phyloP scores from a whole-genome alignment of 78 protist species.

The Isochrysis galbana region DNA sequence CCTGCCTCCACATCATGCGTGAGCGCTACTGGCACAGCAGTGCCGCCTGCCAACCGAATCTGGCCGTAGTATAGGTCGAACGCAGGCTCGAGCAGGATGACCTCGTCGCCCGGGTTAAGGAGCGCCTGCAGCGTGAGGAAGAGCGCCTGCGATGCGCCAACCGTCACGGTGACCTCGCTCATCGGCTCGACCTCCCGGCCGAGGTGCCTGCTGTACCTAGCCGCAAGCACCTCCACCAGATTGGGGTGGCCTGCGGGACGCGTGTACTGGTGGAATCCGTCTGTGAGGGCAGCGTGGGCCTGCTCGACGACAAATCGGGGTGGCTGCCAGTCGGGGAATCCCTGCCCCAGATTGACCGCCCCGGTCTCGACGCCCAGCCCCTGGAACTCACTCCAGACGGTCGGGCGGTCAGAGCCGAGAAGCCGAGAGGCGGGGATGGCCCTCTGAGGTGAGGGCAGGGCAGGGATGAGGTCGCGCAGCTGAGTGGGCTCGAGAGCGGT shows the following conservation, averaged over 20 bases:
- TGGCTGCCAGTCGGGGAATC: slow-evolving; percentile 49
- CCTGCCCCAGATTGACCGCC: slow-evolving; percentile 31
- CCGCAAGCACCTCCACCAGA: slow-evolving; percentile 34
- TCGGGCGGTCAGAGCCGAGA: background rate
- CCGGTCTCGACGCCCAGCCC: slow-evolving; percentile 9
- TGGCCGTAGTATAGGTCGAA: slow-evolving; percentile 52
- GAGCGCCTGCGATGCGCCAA: slow-evolving; percentile 54
- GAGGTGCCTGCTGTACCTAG: slow-evolving; percentile 29
- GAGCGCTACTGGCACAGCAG: slow-evolving; percentile 31
- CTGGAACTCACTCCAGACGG: slow-evolving; percentile 42
- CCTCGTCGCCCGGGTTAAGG: slow-evolving; percentile 48
- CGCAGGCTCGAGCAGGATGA: slow-evolving; percentile 45
- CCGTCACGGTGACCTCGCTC: slow-evolving; percentile 44
- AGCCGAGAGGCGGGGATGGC: background rate
- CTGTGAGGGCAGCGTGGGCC: slow-evolving; percentile 17
- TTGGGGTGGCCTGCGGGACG: slow-evolving; percentile 50
- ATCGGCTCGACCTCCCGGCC: slow-evolving; percentile 27
- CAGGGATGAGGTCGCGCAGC: too few species aligned
- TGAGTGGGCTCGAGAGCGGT: too few species aligned
- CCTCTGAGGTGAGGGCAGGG: too few species aligned
- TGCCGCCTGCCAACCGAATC: slow-evolving; percentile 37
- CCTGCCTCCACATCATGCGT: background rate
- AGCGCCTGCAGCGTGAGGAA: slow-evolving; percentile 44
- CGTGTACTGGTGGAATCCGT: slow-evolving; percentile 49
- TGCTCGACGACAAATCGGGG: slow-evolving; percentile 33